Evolutionary conservation across 73 alveolate species (phyloP).

Genomic region (Blepharisma stoltei): DNA sequence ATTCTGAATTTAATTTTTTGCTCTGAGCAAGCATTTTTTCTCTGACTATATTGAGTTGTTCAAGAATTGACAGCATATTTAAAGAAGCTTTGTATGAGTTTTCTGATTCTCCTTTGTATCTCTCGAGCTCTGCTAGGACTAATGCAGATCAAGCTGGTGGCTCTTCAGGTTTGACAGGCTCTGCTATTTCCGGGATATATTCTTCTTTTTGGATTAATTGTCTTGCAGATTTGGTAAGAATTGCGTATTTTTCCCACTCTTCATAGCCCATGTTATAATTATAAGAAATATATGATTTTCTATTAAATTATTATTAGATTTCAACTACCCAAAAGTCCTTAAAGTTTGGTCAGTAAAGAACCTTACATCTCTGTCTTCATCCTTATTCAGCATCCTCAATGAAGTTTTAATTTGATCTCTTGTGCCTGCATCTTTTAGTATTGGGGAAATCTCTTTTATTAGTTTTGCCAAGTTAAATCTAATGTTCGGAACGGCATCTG

Average conservation of each 20-base stretch:
- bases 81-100: no score
- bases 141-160: no score
- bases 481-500: slow-evolving; percentile 71
- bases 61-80: background rate
- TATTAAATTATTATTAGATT: background rate
- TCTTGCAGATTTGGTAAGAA: no score
- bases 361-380: slow-evolving; percentile 51
- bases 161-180: no score
- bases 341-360: slow-evolving; percentile 46
- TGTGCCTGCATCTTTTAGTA: slow-evolving; percentile 35
- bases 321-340: background rate
- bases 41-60: background rate
- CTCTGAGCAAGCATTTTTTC: background rate
- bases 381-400: slow-evolving; percentile 39
- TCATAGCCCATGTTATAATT: background rate
- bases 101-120: no score
- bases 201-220: no score
- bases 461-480: slow-evolving; percentile 67
- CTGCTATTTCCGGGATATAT: no score
- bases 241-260: no score
- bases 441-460: slow-evolving; percentile 31
- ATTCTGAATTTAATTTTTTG: background rate
- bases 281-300: background rate
- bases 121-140: no score
- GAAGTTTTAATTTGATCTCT: slow-evolving; percentile 36